Base-by-base conservation (phyloP, 805 yeast species). In the Wickerhamomyces rabaulensis region DNA sequence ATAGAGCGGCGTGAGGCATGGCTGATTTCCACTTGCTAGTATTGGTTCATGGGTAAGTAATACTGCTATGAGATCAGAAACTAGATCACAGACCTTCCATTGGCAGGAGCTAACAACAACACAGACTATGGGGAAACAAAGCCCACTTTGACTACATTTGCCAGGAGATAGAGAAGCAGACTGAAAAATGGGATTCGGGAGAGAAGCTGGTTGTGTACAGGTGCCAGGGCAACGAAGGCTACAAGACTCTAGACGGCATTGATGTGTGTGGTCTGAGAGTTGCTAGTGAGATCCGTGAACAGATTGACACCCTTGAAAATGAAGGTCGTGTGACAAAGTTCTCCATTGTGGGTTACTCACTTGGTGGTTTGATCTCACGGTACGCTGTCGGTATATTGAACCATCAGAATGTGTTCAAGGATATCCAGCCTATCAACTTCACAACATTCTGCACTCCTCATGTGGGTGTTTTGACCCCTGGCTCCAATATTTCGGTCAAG, bases 191-290 rank as follows among this genome's bases (percentile, higher is more conserved):
- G 2, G 43, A 49, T 2, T 57, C 58, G 23, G 60, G 43, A 17
- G 52, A 48, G 17, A 33, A 46, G 35, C 46, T 54, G 10, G 54
- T 58, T 7, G 55, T 52, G 19, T 60, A 43, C 43, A 56, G 49
- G 39, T 54, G 55, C 17, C 54, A 49, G 41, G 57, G 48, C 19
- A 62, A 59, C 29, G 59, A 54, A 46, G 92, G 91, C 7, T 86
- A 80, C 60, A 76, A 78, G 57, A 89, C 96, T 3, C 83, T 87
- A 55, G 96, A 89, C 59, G 96, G 96, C 2, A 80, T 88, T 20
- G 95, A 88, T 53, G 80, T 87, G 23, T 87, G 94, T 58, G 96
- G 95, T 2, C 71, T 80, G 42, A 69, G 95, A 20, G 84, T 87
- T 8, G 80, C 85, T 1, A 75, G 75, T 44, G 96, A 89, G 63